Conservation (phyloP, 2,329 filamentous ascomycete genomes). For the Fonsecaea pedrosoi region DNA sequence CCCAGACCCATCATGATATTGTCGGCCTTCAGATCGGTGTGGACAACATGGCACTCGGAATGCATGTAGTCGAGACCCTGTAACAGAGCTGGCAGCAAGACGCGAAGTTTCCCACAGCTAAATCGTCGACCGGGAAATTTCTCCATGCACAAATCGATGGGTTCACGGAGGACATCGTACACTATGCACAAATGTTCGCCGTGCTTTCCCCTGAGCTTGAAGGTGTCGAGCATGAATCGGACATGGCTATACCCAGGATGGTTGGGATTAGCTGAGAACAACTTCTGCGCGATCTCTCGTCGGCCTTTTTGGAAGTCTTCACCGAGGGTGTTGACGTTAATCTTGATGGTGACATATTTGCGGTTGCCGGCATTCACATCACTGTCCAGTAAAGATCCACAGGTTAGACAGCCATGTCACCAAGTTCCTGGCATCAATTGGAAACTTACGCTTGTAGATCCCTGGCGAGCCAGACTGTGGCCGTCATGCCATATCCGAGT, state of each 20-base stretch:
- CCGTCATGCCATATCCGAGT: conserved; percentile 51
- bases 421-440: neutral
- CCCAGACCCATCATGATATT: conserved; percentile 52
- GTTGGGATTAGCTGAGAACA: conserved; percentile 44
- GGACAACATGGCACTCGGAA: conserved; percentile 48
- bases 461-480: conserved; percentile 54
- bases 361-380: conserved; percentile 28
- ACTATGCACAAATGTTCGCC: conserved; percentile 49
- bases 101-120: conserved; percentile 44
- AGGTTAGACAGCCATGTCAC: neutral
- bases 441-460: conserved; percentile 43
- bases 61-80: conserved; percentile 52
- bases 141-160: conserved; percentile 46
- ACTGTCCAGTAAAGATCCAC: conserved; percentile 15
- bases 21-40: conserved; percentile 56
- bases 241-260: conserved; percentile 47
- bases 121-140: conserved; percentile 43
- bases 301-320: conserved; percentile 38
- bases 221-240: conserved; percentile 46
- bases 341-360: conserved; percentile 47
- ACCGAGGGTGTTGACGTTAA: conserved; percentile 43
- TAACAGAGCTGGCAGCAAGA: conserved; percentile 48
- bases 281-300: conserved; percentile 44
- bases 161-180: conserved; percentile 50
- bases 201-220: conserved; percentile 43